Conservation (phyloP, 2,329 filamentous ascomycete species). For the Colletotrichum eleusines region DNA sequence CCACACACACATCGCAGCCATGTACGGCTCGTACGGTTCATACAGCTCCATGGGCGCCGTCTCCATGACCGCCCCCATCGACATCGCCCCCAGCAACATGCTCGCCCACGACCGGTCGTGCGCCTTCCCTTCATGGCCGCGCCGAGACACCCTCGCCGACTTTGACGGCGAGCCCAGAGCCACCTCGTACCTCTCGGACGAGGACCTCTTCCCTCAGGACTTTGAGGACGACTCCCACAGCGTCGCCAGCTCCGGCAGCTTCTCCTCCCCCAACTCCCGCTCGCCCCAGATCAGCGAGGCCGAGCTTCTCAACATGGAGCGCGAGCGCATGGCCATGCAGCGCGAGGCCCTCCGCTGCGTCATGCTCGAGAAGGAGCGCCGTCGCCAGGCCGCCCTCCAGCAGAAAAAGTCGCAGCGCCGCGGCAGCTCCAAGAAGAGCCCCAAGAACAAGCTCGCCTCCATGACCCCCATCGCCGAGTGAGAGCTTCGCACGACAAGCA, state of each 20-base stretch:
- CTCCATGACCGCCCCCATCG: constrained; percentile 57
- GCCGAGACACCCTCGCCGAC: constrained; percentile 63
- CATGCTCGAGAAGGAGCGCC: constrained; percentile 67
- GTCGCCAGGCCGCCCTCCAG: constrained; percentile 53
- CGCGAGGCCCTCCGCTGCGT: constrained; percentile 65
- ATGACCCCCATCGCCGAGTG: constrained; percentile 69
- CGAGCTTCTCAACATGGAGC: constrained; percentile 63
- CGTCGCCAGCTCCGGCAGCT: constrained; percentile 58
- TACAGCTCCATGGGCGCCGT: constrained; percentile 62
- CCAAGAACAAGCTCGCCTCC: constrained; percentile 60
- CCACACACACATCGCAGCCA: constrained; percentile 49
- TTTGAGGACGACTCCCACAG: constrained; percentile 64
- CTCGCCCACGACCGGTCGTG: constrained; percentile 59
- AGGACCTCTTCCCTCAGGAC: constrained; percentile 69
- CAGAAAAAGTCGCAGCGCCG: constrained; percentile 53
- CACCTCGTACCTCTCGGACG: constrained; percentile 71
- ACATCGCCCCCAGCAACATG: constrained; percentile 58
- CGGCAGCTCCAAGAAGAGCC: constrained; percentile 61
- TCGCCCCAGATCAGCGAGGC: constrained; percentile 56
- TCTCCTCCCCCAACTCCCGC: constrained; percentile 58
- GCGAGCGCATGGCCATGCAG: constrained; percentile 63
- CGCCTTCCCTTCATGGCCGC: constrained; percentile 71
- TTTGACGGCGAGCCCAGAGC: constrained; percentile 57
- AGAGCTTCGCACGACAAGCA: constrained; percentile 22
- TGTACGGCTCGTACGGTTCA: constrained; percentile 65